Base-by-base conservation (phyloP, 345 rosid genomes). In the Nasturtium officinale region DNA sequence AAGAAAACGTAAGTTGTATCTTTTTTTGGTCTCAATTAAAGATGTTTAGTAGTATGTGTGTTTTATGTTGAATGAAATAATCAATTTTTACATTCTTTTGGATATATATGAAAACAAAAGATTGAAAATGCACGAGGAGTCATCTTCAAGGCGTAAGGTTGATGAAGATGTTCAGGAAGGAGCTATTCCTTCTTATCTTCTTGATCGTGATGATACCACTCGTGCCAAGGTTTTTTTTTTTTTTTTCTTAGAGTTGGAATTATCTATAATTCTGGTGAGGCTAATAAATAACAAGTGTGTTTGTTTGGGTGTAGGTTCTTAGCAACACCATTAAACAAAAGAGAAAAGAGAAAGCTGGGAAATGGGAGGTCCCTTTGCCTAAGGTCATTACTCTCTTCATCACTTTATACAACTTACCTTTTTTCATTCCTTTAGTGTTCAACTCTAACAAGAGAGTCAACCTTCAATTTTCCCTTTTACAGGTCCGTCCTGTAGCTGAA, bases 401-500 rank as follows among this genome's bases (percentile, higher is more conserved):
- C 6, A 1, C 7, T 45, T 2, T 45, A 16, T 7, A 16, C 21
- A 16, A 7, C 21, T 16, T 45, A 43, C 10, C 40, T 47, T 57
- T 35, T 61, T 2, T 43, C 25, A 8, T 35, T 46, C 12, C 26
- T 29, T 71, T 0, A 29, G 33, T 42, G 35, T 63, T 21, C 17
- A 13, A 2, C 4, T 45, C 46, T 46, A 18, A 7, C 43, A 28
- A 28, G 43, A 54, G 64, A 4, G 0, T 18, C 32, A 30, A 30
- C 13, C 37, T 55, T 5, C 20, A 53, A 11, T 23, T 43, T 11
- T 53, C 6, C 26, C 50, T 42, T 48, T 59, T 84, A 30, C 82
- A 95, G 98, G 98, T 91, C 15, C 89, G 99, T 81, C 99, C 97
- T 12, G 96, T 95, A 11, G 99, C 99, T 15, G 99, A 95, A 79